Base-by-base conservation (phyloP, 2,329 filamentous ascomycete species). In the Endothia cerciana region DNA sequence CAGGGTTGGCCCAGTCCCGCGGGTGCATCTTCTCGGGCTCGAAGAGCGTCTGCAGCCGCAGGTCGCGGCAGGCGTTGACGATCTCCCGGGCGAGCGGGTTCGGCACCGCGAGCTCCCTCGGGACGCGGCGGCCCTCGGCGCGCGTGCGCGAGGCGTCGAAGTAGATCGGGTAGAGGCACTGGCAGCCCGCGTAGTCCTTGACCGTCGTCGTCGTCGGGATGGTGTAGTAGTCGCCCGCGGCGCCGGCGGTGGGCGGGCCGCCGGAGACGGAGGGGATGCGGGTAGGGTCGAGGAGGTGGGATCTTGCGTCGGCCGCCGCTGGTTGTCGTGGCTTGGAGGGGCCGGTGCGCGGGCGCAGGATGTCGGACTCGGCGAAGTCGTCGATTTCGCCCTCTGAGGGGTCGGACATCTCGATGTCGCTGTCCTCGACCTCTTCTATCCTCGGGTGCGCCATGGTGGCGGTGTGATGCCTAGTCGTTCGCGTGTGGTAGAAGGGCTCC, bases 1-100 rank as follows among this genome's bases (percentile, higher is more conserved):
- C 95, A 15, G 95, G 95, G 81, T 99, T 99, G 65, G 91, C 90
- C 95, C 95, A 99, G 82, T 99, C 95, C 80, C 95, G 94, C 7
- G 95, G 95, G 78, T 99, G 95, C 68, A 89, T 86, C 82, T 97
- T 97, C 75, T 91, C 91, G 1, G 94, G 92, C 80, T 99, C 95
- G 76, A 97, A 91, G 8, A 95, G 88, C 53, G 90, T 89, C 68
- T 87, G 85, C 43, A 93, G 81, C 38, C 89, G 86, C 67, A 97
- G 84, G 56, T 84, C 80, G 51, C 89, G 88, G 77, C 91, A 91
- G n/a, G 94, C 94, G 75, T 92, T 90, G 55, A 93, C 90, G 75
- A 99, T 94, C 74, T 95, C 92, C 73, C 91, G 87, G 8, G 95
- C 95, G 51, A 99, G 85, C 36, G 95, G 95, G 80, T 94, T 96